Evolutionary conservation across 2,329 filamentous ascomycete genomes (phyloP).

Genomic region (Cytospora mali): DNA sequence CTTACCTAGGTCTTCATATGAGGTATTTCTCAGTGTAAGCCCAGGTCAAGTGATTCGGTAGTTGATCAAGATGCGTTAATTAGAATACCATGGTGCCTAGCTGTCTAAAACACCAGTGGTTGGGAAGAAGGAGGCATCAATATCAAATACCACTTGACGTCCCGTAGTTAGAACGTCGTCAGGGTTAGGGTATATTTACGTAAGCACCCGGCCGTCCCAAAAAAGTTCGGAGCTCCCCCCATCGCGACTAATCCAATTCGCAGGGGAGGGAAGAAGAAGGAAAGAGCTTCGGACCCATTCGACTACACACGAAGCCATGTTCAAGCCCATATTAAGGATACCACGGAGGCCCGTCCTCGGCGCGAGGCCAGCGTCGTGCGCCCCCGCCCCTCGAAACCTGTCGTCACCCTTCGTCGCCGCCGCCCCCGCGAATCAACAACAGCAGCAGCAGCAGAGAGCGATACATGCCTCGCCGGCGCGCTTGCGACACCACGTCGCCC

Average conservation of each 20-base stretch:
- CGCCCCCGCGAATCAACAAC: slow-evolving; percentile 33
- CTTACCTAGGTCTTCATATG: too few relatives aligned
- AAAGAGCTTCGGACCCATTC: slow-evolving; percentile 6
- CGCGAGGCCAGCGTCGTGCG: slow-evolving; percentile 20
- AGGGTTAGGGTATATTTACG: slow-evolving; percentile 5
- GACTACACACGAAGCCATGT: slow-evolving; percentile 50
- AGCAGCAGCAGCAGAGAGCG: slow-evolving; percentile 34
- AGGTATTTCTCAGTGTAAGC: too few relatives aligned
- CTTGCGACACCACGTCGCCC: slow-evolving; percentile 47
- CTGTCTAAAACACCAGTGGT: too few relatives aligned
- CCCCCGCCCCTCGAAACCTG: slow-evolving; percentile 28
- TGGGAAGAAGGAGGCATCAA: too few relatives aligned
- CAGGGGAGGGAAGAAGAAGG: slow-evolving; percentile 10
- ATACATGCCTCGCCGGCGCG: slow-evolving; percentile 24
- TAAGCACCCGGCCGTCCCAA: slow-evolving; percentile 12
- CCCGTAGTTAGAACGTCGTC: too few relatives aligned
- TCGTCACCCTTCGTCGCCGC: slow-evolving; percentile 12
- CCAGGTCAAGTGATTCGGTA: too few relatives aligned
- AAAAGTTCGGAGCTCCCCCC: slow-evolving; percentile 22
- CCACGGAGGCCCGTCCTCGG: slow-evolving; percentile 40
- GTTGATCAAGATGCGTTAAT: too few relatives aligned
- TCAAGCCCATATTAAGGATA: slow-evolving; percentile 58
- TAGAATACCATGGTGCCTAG: too few relatives aligned
- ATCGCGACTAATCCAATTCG: neutral
- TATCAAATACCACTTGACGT: too few relatives aligned